phyloP scores from a whole-genome alignment of 306 rosid species.

The Cercis canadensis region DNA sequence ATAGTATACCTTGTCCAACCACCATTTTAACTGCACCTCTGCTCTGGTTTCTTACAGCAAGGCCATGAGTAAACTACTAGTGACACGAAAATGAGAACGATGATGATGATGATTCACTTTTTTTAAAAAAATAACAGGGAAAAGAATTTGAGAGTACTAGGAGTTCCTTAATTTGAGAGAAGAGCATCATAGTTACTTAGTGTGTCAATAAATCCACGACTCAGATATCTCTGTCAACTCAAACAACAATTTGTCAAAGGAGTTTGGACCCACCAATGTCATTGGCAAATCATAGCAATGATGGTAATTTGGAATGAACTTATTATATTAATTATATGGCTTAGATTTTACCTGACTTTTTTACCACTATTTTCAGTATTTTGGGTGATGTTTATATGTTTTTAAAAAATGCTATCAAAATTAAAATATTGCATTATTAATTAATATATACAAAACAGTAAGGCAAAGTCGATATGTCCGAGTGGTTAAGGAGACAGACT shows the following conservation, averaged over 20 bases:
- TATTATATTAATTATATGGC: too few relatives aligned
- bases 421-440: too few relatives aligned
- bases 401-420: too few relatives aligned
- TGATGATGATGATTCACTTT: not conserved
- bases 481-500: too few relatives aligned
- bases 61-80: not conserved
- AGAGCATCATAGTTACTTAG: not conserved
- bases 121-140: not conserved
- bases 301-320: too few relatives aligned
- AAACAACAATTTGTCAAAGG: constrained; percentile 37
- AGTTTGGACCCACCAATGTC: constrained; percentile 26
- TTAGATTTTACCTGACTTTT: too few relatives aligned
- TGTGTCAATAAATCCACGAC: constrained; percentile 27
- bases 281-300: not conserved
- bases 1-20: not conserved
- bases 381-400: too few relatives aligned
- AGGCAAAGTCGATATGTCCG: too few relatives aligned
- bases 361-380: too few relatives aligned
- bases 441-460: too few relatives aligned
- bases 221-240: constrained; percentile 35
- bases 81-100: not conserved
- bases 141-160: too few relatives aligned
- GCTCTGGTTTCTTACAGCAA: not conserved
- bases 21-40: not conserved
- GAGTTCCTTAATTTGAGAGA: not conserved